Percentiles rank a stretch among this genome's conserved stretches.
Evolutionary conservation across 208 protist genomes (phyloP).

Genomic region (Trypanosoma scelopori): DNA sequence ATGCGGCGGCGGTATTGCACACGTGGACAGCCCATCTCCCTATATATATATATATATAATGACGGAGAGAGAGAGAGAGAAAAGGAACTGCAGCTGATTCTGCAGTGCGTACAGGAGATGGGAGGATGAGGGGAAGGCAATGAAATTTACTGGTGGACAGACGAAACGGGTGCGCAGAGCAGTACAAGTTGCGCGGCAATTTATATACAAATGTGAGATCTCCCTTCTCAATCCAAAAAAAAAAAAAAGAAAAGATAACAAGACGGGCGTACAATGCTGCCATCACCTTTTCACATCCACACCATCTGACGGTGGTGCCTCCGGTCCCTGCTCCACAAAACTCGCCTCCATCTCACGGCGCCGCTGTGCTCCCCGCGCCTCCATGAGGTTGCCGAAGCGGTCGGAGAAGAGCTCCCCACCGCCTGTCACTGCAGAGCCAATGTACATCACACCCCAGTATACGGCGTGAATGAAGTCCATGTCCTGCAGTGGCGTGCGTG

Average conservation of each 20-base stretch:
- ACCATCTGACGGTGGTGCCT: neutral
- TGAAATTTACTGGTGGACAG: too few relatives aligned
- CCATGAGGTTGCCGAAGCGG: constrained; percentile 32
- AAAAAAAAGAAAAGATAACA: constrained; percentile 4
- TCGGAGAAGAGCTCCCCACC: constrained; percentile 55
- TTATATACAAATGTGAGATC: too few relatives aligned
- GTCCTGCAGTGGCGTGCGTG: constrained; percentile 38
- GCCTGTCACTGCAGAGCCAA: constrained; percentile 38
- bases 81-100: too few relatives aligned
- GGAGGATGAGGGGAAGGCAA: too few relatives aligned
- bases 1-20: constrained; percentile 79
- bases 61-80: too few relatives aligned
- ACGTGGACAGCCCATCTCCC: constrained; percentile 63
- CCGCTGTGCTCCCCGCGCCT: constrained; percentile 14
- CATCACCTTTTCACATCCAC: constrained; percentile 15
- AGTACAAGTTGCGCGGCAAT: too few relatives aligned
- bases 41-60: neutral
- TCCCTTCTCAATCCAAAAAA: neutral
- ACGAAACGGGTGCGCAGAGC: too few relatives aligned
- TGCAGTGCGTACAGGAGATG: too few relatives aligned
- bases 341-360: constrained; percentile 19
- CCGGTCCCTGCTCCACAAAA: constrained; percentile 19
- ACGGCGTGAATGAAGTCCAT: constrained; percentile 54
- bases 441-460: constrained; percentile 62
- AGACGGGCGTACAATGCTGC: constrained; percentile 30